Conservation (phyloP, 1,139 yeast genomes). For the Magnusiomyces fungicola region DNA sequence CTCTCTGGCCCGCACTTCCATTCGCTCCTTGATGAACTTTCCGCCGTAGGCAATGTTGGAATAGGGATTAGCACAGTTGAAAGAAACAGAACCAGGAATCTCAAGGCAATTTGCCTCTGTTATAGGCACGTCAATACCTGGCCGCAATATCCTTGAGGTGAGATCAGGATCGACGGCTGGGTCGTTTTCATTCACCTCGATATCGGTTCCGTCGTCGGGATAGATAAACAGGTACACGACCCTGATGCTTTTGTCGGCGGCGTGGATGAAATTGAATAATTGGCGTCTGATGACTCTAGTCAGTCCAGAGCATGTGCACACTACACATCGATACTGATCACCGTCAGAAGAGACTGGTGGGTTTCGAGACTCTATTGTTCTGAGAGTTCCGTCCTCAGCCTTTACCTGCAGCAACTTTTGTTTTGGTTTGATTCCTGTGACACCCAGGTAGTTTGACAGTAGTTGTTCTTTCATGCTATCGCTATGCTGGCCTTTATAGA, state of each 20-base stretch:
- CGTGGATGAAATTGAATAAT: not conserved
- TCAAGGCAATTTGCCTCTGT: too few species aligned
- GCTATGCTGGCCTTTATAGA: too few species aligned
- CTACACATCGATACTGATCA: not conserved
- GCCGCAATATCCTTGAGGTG: not conserved
- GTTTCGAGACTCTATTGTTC: too few species aligned
- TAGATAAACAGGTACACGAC: not conserved
- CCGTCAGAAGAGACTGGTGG: not conserved
- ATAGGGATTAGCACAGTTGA: constrained; percentile 61
- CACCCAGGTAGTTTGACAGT: too few species aligned
- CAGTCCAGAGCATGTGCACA: not conserved
- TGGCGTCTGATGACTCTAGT: not conserved
- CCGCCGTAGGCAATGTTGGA: constrained; percentile 54
- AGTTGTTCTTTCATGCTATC: too few species aligned
- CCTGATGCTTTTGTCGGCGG: not conserved
- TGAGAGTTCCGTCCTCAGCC: too few species aligned
- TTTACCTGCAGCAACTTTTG: too few species aligned
- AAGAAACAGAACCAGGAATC: not conserved
- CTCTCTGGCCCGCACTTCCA: constrained; percentile 35
- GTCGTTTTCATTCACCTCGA: not conserved
- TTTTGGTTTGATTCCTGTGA: too few species aligned
- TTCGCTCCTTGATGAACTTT: constrained; percentile 49
- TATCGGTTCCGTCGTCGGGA: too few species aligned
- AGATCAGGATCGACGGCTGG: not conserved
- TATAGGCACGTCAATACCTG: too few species aligned